A percentile compares a stretch with the other conserved stretches of the same genome.
Conservation (phyloP, 2,329 filamentous ascomycete species). For the Fusarium caatingaense region DNA sequence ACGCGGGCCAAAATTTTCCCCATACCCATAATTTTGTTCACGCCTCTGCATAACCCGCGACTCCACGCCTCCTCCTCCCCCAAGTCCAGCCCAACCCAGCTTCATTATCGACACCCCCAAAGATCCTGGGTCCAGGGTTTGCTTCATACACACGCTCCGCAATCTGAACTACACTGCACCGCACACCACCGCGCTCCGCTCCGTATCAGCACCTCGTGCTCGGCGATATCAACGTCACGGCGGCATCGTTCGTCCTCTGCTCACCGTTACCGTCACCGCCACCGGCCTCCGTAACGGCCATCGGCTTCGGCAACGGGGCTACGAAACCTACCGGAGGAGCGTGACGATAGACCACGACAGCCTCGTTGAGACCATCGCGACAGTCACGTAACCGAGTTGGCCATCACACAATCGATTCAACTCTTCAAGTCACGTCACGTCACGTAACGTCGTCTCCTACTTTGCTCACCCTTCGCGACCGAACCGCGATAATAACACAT, state of each 20-base stretch:
- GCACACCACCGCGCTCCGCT: slow-evolving; percentile 41
- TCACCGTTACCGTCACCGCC: slow-evolving; percentile 39
- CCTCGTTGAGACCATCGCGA: slow-evolving; percentile 26
- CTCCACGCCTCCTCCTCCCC: slow-evolving; percentile 54
- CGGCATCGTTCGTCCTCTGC: slow-evolving; percentile 23
- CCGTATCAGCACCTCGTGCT: slow-evolving; percentile 41
- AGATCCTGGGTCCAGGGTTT: slow-evolving; percentile 48
- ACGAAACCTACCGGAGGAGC: slow-evolving; percentile 28
- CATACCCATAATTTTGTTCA: slow-evolving; percentile 48
- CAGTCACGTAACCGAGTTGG: slow-evolving; percentile 20
- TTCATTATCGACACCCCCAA: slow-evolving; percentile 57
- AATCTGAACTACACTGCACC: slow-evolving; percentile 44
- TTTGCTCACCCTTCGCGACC: slow-evolving; percentile 21
- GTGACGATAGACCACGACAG: slow-evolving; percentile 27
- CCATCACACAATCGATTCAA: slow-evolving; percentile 15
- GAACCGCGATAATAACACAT: slow-evolving; percentile 29
- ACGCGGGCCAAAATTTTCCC: slow-evolving; percentile 35
- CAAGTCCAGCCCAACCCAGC: slow-evolving; percentile 48
- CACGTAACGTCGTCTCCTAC: slow-evolving; percentile 31
- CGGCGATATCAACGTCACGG: slow-evolving; percentile 40
- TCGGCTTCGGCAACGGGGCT: slow-evolving; percentile 38
- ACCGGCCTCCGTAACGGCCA: slow-evolving; percentile 38
- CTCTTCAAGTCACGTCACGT: slow-evolving; percentile 31
- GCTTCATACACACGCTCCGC: slow-evolving; percentile 46
- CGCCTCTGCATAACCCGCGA: slow-evolving; percentile 51